Conservation (phyloP, 495 filamentous ascomycete genomes). For the Letharia lupina region DNA sequence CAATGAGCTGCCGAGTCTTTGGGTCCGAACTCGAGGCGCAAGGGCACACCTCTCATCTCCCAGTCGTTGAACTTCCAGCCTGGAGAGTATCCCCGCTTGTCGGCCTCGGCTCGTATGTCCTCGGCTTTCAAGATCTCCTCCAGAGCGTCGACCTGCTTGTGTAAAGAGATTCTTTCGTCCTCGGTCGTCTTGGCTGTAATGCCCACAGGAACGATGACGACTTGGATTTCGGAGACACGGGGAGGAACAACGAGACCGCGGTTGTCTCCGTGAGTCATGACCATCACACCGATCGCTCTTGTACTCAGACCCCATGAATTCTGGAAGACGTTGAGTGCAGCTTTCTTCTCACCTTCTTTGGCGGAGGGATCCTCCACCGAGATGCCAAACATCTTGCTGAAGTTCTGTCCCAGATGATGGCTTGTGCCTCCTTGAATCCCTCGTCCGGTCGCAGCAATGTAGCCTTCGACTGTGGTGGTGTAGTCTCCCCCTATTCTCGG, state of each 20-base stretch:
- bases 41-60: constrained; percentile 88
- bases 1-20: constrained; percentile 80
- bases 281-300: constrained; percentile 92
- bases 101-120: constrained; percentile 61
- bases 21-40: constrained; percentile 91
- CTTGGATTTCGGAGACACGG: constrained; percentile 75
- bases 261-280: constrained; percentile 94
- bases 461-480: constrained; percentile 84
- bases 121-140: constrained; percentile 53
- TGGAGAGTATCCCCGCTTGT: constrained; percentile 77
- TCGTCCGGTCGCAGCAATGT: constrained; percentile 86
- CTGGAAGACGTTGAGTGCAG: constrained; percentile 81
- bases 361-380: constrained; percentile 82
- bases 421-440: constrained; percentile 95
- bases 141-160: constrained; percentile 62
- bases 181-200: constrained; percentile 76
- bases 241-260: constrained; percentile 89
- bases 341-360: constrained; percentile 62
- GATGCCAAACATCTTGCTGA: constrained; percentile 97
- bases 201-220: constrained; percentile 86
- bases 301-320: constrained; percentile 98
- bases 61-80: constrained; percentile 98
- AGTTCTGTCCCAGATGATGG: constrained; percentile 93
- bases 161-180: constrained; percentile 63
- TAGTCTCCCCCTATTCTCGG: constrained; percentile 62